Conservation (phyloP, 768 basidiomycete genomes). For the Agaricus subrufescens region DNA sequence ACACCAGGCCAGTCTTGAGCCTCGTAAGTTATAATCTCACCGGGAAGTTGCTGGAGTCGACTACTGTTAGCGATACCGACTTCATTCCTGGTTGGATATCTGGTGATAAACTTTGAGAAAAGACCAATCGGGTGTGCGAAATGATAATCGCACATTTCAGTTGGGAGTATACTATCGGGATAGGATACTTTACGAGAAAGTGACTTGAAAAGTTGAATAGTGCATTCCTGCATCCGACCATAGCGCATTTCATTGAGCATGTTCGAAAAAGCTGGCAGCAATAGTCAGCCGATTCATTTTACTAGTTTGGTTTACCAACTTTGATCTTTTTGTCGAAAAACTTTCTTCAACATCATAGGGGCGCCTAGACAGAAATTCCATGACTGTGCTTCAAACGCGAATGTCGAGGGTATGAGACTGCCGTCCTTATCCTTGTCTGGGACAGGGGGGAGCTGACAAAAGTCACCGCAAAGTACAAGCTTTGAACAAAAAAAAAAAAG, state of each 20-base stretch:
- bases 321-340: conserved; percentile 88
- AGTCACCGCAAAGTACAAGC: conserved; percentile 85
- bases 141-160: conserved; percentile 56
- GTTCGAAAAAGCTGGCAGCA: conserved; percentile 57
- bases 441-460: conserved; percentile 88
- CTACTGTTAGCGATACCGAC: conserved; percentile 65
- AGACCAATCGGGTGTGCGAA: not conserved
- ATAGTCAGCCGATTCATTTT: not conserved
- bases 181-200: conserved; percentile 59
- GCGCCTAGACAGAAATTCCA: conserved; percentile 64
- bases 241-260: conserved; percentile 89
- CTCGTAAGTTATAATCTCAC: conserved; percentile 31
- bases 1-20: conserved; percentile 42
- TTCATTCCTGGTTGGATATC: conserved; percentile 66
- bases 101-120: conserved; percentile 17
- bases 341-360: conserved; percentile 57
- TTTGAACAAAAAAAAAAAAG: conserved; percentile 20
- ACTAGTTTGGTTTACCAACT: conserved; percentile 24
- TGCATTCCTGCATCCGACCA: conserved; percentile 48
- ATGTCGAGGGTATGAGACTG: conserved; percentile 43
- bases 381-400: conserved; percentile 77
- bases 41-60: conserved; percentile 42
- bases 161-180: conserved; percentile 73
- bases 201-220: conserved; percentile 42
- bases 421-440: conserved; percentile 44